Percentiles rank a stretch among this genome's conserved stretches.
These are phyloP conservation scores for Macrolepiota albuminosa DNA, from an alignment of 768 basidiomycete genomes.

Conservation along the genomic window DNA sequence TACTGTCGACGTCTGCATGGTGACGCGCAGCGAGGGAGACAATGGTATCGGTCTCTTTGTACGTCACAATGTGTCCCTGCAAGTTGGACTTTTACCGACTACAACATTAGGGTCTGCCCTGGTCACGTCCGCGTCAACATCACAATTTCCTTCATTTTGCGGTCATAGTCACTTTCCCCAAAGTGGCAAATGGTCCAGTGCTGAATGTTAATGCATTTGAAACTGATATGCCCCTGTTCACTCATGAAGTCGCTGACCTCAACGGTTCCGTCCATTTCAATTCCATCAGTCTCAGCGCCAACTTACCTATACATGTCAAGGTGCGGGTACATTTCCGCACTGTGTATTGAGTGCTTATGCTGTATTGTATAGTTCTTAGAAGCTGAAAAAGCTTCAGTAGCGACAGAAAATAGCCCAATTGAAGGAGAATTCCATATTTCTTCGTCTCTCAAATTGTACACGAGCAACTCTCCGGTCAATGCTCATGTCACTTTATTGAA, in stretches of 20 bases:
- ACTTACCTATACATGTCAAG: constrained; percentile 28
- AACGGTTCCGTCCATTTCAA: constrained; percentile 34
- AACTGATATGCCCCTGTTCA: constrained; percentile 38
- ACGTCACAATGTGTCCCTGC: not conserved
- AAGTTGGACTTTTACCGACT: not conserved
- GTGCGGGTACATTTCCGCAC: constrained; percentile 20
- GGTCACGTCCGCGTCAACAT: not conserved
- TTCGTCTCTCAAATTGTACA: constrained; percentile 24
- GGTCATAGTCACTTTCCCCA: constrained; percentile 22
- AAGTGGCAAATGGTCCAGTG: constrained; percentile 10
- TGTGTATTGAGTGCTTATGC: not conserved
- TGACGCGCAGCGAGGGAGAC: constrained; percentile 19
- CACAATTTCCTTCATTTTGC: constrained; percentile 15
- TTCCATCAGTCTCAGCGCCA: constrained; percentile 27
- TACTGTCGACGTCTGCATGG: constrained; percentile 22
- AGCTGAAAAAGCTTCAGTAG: constrained; percentile 21
- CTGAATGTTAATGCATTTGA: constrained; percentile 37
- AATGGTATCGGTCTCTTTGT: constrained; percentile 34
- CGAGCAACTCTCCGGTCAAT: constrained; percentile 38
- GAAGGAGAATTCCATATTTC: constrained; percentile 38
- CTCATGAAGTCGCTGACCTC: constrained; percentile 34
- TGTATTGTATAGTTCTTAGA: constrained; percentile 24
- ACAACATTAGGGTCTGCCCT: constrained; percentile 12
- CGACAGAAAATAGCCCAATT: constrained; percentile 42
- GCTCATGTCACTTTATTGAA: constrained; percentile 33